Evolutionary conservation across 2,329 filamentous ascomycete species (phyloP).

Genomic region (Cladophialophora carrionii): DNA sequence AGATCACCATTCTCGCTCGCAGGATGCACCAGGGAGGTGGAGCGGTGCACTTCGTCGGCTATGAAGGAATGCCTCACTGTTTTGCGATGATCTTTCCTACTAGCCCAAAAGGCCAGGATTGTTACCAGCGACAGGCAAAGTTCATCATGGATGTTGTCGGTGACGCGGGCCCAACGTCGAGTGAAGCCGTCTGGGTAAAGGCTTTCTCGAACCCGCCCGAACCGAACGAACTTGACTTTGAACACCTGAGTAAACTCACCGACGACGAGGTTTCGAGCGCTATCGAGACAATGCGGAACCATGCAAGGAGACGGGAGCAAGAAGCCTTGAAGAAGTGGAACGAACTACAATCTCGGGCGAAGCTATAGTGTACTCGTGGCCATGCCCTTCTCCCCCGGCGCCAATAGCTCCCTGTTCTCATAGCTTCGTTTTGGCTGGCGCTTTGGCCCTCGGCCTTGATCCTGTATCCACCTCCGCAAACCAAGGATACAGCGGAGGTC

Average conservation of each 20-base stretch:
- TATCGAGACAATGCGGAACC: constrained; percentile 41
- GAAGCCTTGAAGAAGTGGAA: constrained; percentile 42
- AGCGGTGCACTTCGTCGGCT: constrained; percentile 47
- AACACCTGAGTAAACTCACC: constrained; percentile 42
- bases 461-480: constrained; percentile 60
- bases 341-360: constrained; percentile 39
- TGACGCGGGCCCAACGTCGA: constrained; percentile 38
- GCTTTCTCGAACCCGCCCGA: constrained; percentile 42
- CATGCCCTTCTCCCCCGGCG: not conserved
- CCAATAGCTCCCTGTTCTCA: not conserved
- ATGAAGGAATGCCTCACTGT: constrained; percentile 54
- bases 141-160: constrained; percentile 53
- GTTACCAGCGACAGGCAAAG: constrained; percentile 58
- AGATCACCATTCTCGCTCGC: constrained; percentile 47
- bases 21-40: constrained; percentile 47
- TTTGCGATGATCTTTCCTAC: constrained; percentile 61
- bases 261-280: constrained; percentile 45
- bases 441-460: constrained; percentile 15
- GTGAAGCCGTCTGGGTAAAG: constrained; percentile 38
- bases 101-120: constrained; percentile 54
- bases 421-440: constrained; percentile 20
- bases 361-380: constrained; percentile 37
- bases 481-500: constrained; percentile 68
- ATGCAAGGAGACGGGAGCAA: constrained; percentile 45
- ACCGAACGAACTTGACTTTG: constrained; percentile 42